Evolutionary conservation across 352 stramenopile species (phyloP).

Genomic region (Phytophthora brassicae): DNA sequence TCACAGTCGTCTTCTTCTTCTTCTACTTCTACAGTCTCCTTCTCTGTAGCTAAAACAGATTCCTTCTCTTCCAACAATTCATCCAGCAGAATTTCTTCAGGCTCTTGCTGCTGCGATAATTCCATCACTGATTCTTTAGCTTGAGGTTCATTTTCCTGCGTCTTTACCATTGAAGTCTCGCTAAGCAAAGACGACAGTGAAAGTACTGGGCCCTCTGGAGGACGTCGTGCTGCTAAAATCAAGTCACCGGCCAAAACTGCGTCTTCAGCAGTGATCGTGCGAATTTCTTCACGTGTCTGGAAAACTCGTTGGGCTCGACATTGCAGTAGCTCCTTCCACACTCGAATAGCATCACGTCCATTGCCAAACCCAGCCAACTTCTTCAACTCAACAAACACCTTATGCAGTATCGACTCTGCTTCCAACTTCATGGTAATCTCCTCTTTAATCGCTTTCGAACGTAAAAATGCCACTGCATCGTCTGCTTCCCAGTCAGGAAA

Average conservation of each 20-base stretch:
- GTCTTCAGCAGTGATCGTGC: conserved; percentile 49
- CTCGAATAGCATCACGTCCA: conserved; percentile 62
- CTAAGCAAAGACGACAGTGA: conserved; percentile 17
- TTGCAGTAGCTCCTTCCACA: conserved; percentile 68
- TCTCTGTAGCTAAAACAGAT: not conserved
- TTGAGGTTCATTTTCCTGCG: conserved; percentile 1
- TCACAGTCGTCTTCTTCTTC: conserved; percentile 24
- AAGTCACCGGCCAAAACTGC: conserved; percentile 35
- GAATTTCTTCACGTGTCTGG: conserved; percentile 39
- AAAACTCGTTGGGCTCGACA: conserved; percentile 68
- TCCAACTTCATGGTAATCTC: conserved; percentile 40
- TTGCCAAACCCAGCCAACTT: conserved; percentile 67
- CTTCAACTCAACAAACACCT: conserved; percentile 45
- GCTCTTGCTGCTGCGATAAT: conserved; percentile 6
- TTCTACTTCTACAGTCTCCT: conserved; percentile 22
- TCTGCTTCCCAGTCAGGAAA: conserved; percentile 87
- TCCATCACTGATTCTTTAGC: not conserved
- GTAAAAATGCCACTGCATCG: conserved; percentile 76
- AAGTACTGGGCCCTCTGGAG: conserved; percentile 35
- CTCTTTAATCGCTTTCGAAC: conserved; percentile 40
- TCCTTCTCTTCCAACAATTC: conserved; percentile 16
- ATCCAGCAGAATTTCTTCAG: conserved; percentile 1
- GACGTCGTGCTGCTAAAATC: conserved; percentile 43
- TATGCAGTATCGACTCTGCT: conserved; percentile 27
- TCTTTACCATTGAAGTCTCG: conserved; percentile 4